A percentile compares a stretch with the other conserved stretches of the same genome.
Evolutionary conservation across 2,329 filamentous ascomycete genomes (phyloP).

Genomic region (Venturiaceae sp.): DNA sequence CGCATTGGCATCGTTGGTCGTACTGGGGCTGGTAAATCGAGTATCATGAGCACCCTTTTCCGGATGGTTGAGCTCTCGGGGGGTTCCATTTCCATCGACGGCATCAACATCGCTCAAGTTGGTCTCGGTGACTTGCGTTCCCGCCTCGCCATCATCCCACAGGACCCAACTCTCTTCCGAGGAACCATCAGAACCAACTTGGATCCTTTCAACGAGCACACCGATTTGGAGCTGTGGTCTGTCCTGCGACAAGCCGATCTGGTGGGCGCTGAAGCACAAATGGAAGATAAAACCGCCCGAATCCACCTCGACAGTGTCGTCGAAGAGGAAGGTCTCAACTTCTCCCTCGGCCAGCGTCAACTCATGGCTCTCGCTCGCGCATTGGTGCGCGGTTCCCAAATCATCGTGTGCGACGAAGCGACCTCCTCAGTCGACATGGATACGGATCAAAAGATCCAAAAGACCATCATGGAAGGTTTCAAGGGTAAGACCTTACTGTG

Average conservation of each 20-base stretch:
- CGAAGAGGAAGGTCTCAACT: conserved; percentile 92
- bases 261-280: conserved; percentile 38
- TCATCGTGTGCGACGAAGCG: conserved; percentile 96
- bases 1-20: conserved; percentile 73
- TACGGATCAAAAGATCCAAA: conserved; percentile 91
- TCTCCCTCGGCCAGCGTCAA: conserved; percentile 89
- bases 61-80: conserved; percentile 47
- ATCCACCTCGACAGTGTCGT: conserved; percentile 78
- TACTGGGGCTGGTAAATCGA: conserved; percentile 74
- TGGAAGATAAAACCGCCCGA: conserved; percentile 40
- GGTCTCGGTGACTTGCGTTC: conserved; percentile 68
- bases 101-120: conserved; percentile 55
- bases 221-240: conserved; percentile 67
- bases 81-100: conserved; percentile 39
- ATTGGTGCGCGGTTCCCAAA: conserved; percentile 75
- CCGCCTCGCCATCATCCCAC: conserved; percentile 71
- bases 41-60: conserved; percentile 76
- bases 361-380: conserved; percentile 90
- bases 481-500: conserved; percentile 79
- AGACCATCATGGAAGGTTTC: conserved; percentile 78
- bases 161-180: conserved; percentile 74
- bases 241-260: conserved; percentile 70
- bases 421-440: conserved; percentile 92
- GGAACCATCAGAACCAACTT: conserved; percentile 73
- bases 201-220: conserved; percentile 71